Percentiles rank a stretch among this genome's conserved stretches.
Conservation (phyloP, 1,139 yeast genomes). For the Scheffersomyces cryptocercus region DNA sequence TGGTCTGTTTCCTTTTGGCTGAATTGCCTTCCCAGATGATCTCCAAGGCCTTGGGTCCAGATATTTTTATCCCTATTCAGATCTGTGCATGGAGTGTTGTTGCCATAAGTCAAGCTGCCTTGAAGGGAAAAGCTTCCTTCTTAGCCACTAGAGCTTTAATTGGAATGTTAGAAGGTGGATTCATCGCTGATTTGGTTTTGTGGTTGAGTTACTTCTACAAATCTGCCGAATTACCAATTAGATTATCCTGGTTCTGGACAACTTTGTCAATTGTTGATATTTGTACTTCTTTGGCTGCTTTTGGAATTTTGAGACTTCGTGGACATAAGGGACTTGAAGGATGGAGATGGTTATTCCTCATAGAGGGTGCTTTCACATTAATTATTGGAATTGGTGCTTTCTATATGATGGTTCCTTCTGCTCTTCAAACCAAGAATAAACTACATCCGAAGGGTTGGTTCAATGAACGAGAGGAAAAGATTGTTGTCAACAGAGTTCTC, state of each 20-base stretch:
- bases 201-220: constrained; percentile 35
- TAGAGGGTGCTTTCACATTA: constrained; percentile 35
- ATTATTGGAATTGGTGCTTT: constrained; percentile 29
- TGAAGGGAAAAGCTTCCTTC: constrained; percentile 27
- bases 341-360: constrained; percentile 40
- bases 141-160: constrained; percentile 26
- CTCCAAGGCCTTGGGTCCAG: constrained; percentile 54
- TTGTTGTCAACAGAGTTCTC: constrained; percentile 29
- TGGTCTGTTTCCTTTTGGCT: constrained; percentile 45
- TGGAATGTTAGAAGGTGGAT: constrained; percentile 32
- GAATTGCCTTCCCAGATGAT: constrained; percentile 59
- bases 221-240: constrained; percentile 24
- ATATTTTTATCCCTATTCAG: constrained; percentile 55
- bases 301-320: constrained; percentile 26
- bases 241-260: constrained; percentile 28
- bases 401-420: constrained; percentile 37
- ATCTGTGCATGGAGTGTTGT: constrained; percentile 53
- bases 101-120: constrained; percentile 45
- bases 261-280: constrained; percentile 22
- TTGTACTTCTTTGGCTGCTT: constrained; percentile 28
- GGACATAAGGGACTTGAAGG: constrained; percentile 13
- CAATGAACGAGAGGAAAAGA: constrained; percentile 35
- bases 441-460: constrained; percentile 36
- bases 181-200: constrained; percentile 29
- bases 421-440: constrained; percentile 27